Base-by-base conservation (phyloP, 2,329 filamentous ascomycete genomes). In the Aspergillus terreus region DNA sequence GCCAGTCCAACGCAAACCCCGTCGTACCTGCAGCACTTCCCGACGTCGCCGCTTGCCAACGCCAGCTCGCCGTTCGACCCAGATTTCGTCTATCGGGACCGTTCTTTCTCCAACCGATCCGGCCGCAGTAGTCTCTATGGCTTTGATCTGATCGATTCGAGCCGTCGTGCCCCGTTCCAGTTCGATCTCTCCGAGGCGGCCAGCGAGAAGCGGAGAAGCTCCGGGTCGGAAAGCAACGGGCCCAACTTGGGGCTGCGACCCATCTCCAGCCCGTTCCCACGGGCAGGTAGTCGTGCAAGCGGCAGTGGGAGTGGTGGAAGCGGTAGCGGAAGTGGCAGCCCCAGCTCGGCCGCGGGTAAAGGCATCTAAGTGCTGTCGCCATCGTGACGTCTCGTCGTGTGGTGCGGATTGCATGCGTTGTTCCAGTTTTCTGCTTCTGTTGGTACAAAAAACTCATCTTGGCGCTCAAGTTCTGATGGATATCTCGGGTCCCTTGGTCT, bases 201-300 rank as follows among this genome's bases (percentile, higher is more conserved):
- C 41, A 50, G 58, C 23, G 67, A 70, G 25, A 67, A 66, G 52
- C 57, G 60, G 49, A 64, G 62, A 43, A 61, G 66, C 41, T 61
- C 65, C 19, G 62, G 61, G 51, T 70, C 64, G 27, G 61, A 71
- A 40, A 59, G 63, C 44, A 67, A 63, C 49, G 62, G 62, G 46
- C 61, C 67, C 12, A 69, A 71, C 50, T 69, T 71, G 3, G 71
- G 69, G 56, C 61, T 64, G 44, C 68, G 65, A 51, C 67, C 65
- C 15, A 64, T 63, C 47, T 59, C 70, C 46, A 74, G 69, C 38
- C 68, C 72, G 42, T 73, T 71, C 47, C 67, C 66, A 32, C 64
- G 70, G 58, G 67, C 64, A 33, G 76, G 71, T 46, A 80, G 77
- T 62, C 74, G 76, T 54, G 76, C 73, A 46, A 80, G 78, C 56